Base-by-base conservation (phyloP, 257 asterid species). In the Solanum medicagineum region DNA sequence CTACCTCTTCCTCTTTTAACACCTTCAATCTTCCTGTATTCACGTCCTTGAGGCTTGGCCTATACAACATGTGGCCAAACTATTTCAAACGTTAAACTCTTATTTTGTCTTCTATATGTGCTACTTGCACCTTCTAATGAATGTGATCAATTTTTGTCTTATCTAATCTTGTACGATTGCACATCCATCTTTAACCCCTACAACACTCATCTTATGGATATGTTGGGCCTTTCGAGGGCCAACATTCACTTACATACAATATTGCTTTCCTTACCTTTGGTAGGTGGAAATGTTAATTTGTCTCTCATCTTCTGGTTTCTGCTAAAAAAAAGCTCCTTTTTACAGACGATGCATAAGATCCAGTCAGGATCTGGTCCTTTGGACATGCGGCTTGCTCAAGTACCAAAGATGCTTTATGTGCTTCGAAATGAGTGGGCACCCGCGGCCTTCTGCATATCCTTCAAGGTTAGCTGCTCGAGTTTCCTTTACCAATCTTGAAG, bases 371-470 rank as follows among this genome's bases (percentile, higher is more conserved):
- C 97, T n/a, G 98, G 99, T 73, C 98, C 98, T 68, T 85, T 97
- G 75, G 98, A 95, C 88, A 94, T 95, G 92, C 93, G 97, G 20
- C 98, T 95, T 15, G 98, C 91, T 87, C 98, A 95, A 88, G 98
- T 88, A 60, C 98, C 98, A 3, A 97, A 97, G 91, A 97, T 97
- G 99, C 95, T 97, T 85, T 91, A 93, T 14, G 93, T 93, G 87
- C 91, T 95, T 81, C 88, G 98, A 88, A 94, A 84, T 86, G 96
- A 92, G 45, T 97, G 99, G 99, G 98, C 98, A 13, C 98, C 99
- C 13, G 81, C 10, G 69, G 94, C 99, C 85, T 97, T 95, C 84
- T 97, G 99, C 90, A 92, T 95, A 87, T 97, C 99, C 19, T 97
- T 97, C 70, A 97, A 97, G 98, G 99, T 94, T 45, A 85, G 81